A percentile compares a stretch with the other conserved stretches of the same genome.
These are phyloP conservation scores for Salvia rosmarinus DNA, from an alignment of 257 asterid species.

Conservation along the genomic window DNA sequence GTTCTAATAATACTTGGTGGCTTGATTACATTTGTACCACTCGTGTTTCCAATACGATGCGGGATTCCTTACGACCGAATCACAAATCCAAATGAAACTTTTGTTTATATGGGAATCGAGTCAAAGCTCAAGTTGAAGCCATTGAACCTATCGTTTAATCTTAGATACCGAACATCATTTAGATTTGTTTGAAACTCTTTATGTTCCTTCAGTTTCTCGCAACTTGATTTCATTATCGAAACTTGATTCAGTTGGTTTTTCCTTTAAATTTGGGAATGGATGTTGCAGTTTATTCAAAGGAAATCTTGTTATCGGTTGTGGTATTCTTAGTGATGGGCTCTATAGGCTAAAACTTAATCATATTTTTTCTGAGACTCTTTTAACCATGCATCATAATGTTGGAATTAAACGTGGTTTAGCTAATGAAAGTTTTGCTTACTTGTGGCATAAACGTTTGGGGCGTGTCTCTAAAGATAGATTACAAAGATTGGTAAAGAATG, in stretches of 20 bases:
- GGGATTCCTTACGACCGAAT: background rate
- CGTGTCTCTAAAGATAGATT: conserved; percentile 2
- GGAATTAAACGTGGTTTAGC: background rate
- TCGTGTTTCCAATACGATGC: conserved; percentile 10
- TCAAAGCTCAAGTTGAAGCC: background rate
- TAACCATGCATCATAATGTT: background rate
- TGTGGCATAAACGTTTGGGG: background rate
- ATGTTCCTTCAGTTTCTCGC: background rate
- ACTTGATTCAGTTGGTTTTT: background rate
- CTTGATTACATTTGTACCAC: background rate
- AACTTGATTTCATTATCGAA: background rate
- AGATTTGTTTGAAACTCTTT: background rate
- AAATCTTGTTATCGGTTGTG: background rate
- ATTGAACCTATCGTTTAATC: background rate
- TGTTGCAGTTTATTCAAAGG: too few relatives aligned
- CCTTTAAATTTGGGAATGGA: background rate
- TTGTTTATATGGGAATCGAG: background rate
- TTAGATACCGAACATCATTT: background rate
- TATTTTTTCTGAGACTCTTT: background rate
- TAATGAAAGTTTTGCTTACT: too few relatives aligned
- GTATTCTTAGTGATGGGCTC: background rate
- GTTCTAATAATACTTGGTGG: background rate
- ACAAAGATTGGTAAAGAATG: background rate
- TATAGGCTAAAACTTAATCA: too few relatives aligned
- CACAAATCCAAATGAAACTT: background rate